A percentile compares a stretch with the other conserved stretches of the same genome.
These are phyloP conservation scores for Luvunga scandens DNA, from an alignment of 345 rosid genomes.

Conservation along the genomic window DNA sequence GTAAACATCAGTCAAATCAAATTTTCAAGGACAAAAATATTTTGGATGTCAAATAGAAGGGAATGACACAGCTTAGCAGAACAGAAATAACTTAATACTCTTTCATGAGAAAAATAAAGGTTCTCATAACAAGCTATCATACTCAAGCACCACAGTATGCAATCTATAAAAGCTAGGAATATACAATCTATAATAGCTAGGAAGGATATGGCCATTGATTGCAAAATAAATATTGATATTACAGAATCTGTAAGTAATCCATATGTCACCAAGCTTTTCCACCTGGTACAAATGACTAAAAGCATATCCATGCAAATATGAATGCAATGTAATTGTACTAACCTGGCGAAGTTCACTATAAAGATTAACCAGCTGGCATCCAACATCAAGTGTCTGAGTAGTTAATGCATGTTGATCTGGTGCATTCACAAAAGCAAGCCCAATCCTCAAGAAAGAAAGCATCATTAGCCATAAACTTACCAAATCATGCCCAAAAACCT, in stretches of 20 bases:
- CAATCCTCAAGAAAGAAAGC: conserved; percentile 53
- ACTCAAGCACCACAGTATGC: neutral
- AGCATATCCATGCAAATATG: neutral
- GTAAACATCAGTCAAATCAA: neutral
- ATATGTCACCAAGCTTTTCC: neutral
- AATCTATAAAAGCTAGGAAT: neutral
- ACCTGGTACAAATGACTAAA: neutral
- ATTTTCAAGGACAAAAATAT: neutral
- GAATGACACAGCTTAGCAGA: neutral
- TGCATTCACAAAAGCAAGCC: conserved; percentile 33
- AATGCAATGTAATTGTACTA: conserved; percentile 26
- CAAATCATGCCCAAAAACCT: conserved; percentile 66
- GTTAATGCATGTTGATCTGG: conserved; percentile 36
- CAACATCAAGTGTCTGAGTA: conserved; percentile 45
- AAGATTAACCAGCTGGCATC: conserved; percentile 71
- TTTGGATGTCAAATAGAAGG: conserved; percentile 1
- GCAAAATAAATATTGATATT: neutral
- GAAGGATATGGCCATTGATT: neutral
- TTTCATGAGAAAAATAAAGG: neutral
- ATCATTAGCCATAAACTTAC: conserved; percentile 61
- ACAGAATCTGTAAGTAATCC: neutral
- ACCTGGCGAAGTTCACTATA: conserved; percentile 94
- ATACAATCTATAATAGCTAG: neutral
- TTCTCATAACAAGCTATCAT: neutral
- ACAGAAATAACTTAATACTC: neutral